Evolutionary conservation across 495 filamentous ascomycete genomes (phyloP), one percentile per base, ranked within the genome.

Genomic region (Penicillium coprophilum): DNA sequence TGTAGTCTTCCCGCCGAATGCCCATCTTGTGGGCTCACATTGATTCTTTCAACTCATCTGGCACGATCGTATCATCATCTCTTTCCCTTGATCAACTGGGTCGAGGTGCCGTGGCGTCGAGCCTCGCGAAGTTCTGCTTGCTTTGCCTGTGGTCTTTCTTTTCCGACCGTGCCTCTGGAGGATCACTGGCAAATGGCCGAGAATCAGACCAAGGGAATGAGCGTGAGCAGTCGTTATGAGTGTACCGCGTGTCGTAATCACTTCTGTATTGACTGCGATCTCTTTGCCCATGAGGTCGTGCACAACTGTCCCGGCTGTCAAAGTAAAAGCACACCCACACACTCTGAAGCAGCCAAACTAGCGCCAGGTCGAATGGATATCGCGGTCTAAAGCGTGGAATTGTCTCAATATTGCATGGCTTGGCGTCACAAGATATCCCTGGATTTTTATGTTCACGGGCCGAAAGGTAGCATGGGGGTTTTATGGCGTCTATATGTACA

Each of bases 231-330:
- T 48, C 79, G 94, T 53, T 98, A 98, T 67, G 87, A 87, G 56
- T 98, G 94, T 70, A 83, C 85, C 57, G 86, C 82, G 32, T 98
- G 94, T 69, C 69, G 79, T 6, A 87, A 89, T 47, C 91, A 96
- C 69, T 98, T 97, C 65, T 98, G 94, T 79, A 92, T 97, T 61
- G 95, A 97, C 68, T 98, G 95, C 66, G 95, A 97, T 72, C 82
- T 97, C 6, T 97, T 90, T 73, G 87, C 88, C 21, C 94, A 98
- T 72, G 90, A 96, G 72, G 84, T 91, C 4, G 80, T 96, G 40
- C 92, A 98, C 69, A 97, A 97, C 67, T 98, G 94, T 63, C 92
- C 94, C 13, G 92, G 92, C 0, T 98, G 94, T 69, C 89, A 96
- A 74, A 90, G 88, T 71, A 78, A 61, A 50, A 70, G 53, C 23